Evolutionary conservation across 495 filamentous ascomycete species (phyloP).

Genomic region (Symbiotaphrina buchneri): DNA sequence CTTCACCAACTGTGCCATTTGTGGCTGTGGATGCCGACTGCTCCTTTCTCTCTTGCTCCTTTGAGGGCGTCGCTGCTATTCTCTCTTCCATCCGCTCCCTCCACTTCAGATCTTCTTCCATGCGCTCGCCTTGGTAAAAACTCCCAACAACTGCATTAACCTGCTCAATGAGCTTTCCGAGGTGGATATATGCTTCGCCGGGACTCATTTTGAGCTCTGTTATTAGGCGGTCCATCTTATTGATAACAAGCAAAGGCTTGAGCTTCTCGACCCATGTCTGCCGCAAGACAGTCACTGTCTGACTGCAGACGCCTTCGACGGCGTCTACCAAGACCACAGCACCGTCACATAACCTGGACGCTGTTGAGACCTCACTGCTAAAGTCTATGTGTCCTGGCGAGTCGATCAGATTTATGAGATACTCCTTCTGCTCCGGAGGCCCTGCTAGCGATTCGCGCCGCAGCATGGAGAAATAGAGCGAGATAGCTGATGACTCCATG

Average conservation of each 20-base stretch:
- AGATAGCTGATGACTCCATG: slow-evolving; percentile 98
- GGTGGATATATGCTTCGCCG: slow-evolving; percentile 66
- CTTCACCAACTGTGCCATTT: slow-evolving; percentile 12
- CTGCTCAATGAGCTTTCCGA: slow-evolving; percentile 80
- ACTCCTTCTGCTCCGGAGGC: slow-evolving; percentile 53
- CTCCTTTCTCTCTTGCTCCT: slow-evolving; percentile 22
- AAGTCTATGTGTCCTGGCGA: slow-evolving; percentile 98
- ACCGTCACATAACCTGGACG: slow-evolving; percentile 84
- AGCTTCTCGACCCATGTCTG: slow-evolving; percentile 94
- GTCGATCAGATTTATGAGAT: slow-evolving; percentile 94
- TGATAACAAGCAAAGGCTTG: slow-evolving; percentile 85
- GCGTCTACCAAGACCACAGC: slow-evolving; percentile 93
- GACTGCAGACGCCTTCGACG: slow-evolving; percentile 93
- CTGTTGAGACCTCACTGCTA: slow-evolving; percentile 92
- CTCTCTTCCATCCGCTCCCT: slow-evolving; percentile 76
- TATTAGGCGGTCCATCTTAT: slow-evolving; percentile 91
- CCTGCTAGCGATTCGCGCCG: slow-evolving; percentile 44
- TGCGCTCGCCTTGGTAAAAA: slow-evolving; percentile 94
- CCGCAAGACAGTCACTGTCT: slow-evolving; percentile 89
- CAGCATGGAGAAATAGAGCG: slow-evolving; percentile 83
- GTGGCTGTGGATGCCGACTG: slow-evolving; percentile 17
- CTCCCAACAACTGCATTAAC: slow-evolving; percentile 94
- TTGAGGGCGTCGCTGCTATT: slow-evolving; percentile 28
- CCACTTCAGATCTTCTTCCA: slow-evolving; percentile 98
- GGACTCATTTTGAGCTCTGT: slow-evolving; percentile 88